These are phyloP conservation scores for Solanum gracilifrons DNA, from an alignment of 257 asterid genomes.

Conservation along the genomic window DNA sequence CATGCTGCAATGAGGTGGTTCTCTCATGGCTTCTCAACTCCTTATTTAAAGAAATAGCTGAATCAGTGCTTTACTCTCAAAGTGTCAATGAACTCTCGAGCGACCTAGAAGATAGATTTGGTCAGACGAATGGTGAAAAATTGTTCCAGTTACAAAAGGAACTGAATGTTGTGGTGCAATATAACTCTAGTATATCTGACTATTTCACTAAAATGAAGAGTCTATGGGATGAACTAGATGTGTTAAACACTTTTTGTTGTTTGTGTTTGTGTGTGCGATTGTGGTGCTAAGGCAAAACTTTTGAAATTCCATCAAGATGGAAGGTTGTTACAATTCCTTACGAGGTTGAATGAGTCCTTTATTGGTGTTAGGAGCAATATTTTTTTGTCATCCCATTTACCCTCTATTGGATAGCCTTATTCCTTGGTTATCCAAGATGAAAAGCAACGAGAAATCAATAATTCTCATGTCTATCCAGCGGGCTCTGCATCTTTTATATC, in stretches of 20 bases:
- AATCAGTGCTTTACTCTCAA: not conserved
- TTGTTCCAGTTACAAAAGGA: not conserved
- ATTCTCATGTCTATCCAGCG: not conserved
- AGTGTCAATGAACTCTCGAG: not conserved
- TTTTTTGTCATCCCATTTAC: not conserved
- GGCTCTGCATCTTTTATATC: not conserved
- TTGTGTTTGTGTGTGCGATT: not conserved
- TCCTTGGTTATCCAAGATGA: not conserved
- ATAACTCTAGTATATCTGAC: not conserved
- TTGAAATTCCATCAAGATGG: not conserved
- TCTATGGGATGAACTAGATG: not conserved
- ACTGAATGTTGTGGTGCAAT: not conserved
- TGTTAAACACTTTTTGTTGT: not conserved
- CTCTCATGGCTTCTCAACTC: not conserved
- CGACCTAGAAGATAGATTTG: not conserved
- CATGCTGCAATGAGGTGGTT: not conserved
- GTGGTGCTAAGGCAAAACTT: not conserved
- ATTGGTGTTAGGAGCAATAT: not conserved
- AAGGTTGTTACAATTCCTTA: not conserved
- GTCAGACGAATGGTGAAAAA: not conserved
- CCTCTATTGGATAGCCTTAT: not conserved
- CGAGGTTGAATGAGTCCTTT: not conserved
- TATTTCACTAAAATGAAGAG: not conserved
- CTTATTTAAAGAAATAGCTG: not conserved
- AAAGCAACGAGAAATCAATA: not conserved